These are phyloP conservation scores for Yarrowia hollandica DNA, from an alignment of 805 yeast species.

Conservation along the genomic window DNA sequence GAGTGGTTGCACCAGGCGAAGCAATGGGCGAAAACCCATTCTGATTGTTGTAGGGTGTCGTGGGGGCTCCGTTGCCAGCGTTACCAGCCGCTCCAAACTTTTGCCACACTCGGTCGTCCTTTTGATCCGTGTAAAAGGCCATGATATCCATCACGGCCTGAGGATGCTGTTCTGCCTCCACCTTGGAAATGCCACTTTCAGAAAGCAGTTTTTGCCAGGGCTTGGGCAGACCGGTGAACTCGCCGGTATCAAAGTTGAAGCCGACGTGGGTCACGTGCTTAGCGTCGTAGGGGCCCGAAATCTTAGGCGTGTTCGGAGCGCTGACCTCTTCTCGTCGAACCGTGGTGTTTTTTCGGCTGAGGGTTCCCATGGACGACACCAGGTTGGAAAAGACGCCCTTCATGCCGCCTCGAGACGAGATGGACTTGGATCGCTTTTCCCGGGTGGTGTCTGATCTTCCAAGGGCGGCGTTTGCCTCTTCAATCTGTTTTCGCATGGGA, in stretches of 20 bases:
- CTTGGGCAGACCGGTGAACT: constrained; percentile 86
- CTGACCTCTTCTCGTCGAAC: background rate
- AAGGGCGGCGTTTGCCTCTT: constrained; percentile 16
- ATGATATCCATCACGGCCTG: constrained; percentile 92
- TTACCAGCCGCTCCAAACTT: constrained; percentile 35
- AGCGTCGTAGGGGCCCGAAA: constrained; percentile 89
- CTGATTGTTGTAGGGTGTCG: constrained; percentile 24
- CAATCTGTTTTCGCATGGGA: constrained; percentile 16
- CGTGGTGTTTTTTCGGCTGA: constrained; percentile 12
- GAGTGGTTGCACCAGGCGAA: constrained; percentile 23
- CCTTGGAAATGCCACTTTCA: constrained; percentile 83
- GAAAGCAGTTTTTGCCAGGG: constrained; percentile 86
- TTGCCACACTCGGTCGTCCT: constrained; percentile 38
- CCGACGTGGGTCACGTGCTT: constrained; percentile 96
- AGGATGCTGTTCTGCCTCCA: constrained; percentile 88
- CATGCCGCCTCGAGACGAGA: constrained; percentile 9
- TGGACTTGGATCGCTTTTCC: constrained; percentile 8
- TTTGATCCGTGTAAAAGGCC: constrained; percentile 59
- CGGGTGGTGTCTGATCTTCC: background rate
- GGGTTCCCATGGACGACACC: constrained; percentile 13
- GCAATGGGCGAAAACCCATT: constrained; percentile 24
- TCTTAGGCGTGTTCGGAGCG: constrained; percentile 45
- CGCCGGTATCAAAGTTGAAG: constrained; percentile 77
- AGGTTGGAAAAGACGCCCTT: constrained; percentile 15
- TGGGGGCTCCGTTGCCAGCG: background rate